These are phyloP conservation scores for Parietaria judaica DNA, from an alignment of 306 rosid genomes.

Conservation along the genomic window DNA sequence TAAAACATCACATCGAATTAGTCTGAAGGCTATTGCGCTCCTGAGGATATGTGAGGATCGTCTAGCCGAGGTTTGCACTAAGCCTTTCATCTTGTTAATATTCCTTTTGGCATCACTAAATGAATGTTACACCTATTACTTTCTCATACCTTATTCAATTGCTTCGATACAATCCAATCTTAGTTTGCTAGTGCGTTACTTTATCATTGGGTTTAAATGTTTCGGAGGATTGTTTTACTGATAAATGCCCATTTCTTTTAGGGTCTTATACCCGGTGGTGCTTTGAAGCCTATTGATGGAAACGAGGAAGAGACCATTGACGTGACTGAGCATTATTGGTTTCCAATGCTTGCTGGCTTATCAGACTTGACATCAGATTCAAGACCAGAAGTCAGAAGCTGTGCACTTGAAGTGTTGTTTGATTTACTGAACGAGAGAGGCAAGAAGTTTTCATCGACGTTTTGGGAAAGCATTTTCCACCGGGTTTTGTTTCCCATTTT, in stretches of 20 bases:
- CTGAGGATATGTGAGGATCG: constrained; percentile 98
- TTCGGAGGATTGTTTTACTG: not conserved
- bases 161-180: not conserved
- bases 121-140: not conserved
- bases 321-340: constrained; percentile 97
- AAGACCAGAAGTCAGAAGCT: constrained; percentile 95
- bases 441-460: constrained; percentile 74
- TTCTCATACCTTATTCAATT: not conserved
- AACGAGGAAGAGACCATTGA: constrained; percentile 51
- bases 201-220: not conserved
- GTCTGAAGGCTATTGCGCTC: constrained; percentile 99
- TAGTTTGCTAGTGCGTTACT: not conserved
- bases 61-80: constrained; percentile 79
- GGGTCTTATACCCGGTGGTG: constrained; percentile 98
- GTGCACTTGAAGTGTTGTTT: constrained; percentile 96
- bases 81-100: too few species aligned
- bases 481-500: constrained; percentile 98
- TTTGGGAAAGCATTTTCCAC: constrained; percentile 98
- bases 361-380: constrained; percentile 95
- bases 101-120: not conserved
- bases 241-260: constrained; percentile 28
- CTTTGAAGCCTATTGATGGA: constrained; percentile 73
- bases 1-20: constrained; percentile 83
- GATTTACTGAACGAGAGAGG: constrained; percentile 98
- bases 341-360: constrained; percentile 98